These are phyloP conservation scores for Luffa acutangula DNA, from an alignment of 306 rosid species.

Conservation along the genomic window DNA sequence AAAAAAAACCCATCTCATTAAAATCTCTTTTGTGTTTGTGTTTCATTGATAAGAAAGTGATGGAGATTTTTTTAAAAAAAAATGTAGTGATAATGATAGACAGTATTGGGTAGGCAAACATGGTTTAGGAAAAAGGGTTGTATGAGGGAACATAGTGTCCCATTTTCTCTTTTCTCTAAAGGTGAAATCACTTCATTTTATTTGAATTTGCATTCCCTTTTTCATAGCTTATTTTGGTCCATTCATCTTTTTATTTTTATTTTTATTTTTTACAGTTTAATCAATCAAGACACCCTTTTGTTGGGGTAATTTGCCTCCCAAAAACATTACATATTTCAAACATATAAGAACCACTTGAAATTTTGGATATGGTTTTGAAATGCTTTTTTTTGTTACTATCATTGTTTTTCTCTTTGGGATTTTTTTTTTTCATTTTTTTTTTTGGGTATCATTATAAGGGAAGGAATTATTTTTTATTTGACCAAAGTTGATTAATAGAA, in stretches of 20 bases:
- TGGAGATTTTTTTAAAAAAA: neutral
- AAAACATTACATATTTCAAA: conserved; percentile 1
- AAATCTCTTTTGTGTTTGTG: neutral
- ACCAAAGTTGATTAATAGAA: neutral
- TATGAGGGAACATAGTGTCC: conserved; percentile 56
- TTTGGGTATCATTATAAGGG: neutral
- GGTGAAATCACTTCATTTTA: conserved; percentile 14
- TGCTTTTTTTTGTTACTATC: neutral
- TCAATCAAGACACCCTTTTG: conserved; percentile 16
- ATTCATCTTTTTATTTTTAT: conserved; percentile 1
- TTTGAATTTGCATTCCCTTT: neutral
- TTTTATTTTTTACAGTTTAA: neutral
- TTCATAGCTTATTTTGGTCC: conserved; percentile 17
- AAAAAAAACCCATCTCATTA: neutral
- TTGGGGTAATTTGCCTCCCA: conserved; percentile 30
- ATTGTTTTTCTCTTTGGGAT: neutral
- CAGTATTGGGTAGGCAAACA: conserved; percentile 29
- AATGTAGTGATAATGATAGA: conserved; percentile 38
- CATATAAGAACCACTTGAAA: neutral
- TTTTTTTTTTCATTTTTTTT: neutral
- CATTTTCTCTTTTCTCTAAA: conserved; percentile 27
- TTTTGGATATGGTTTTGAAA: neutral
- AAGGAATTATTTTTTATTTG: neutral
- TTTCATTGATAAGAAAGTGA: neutral
- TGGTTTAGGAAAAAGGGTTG: conserved; percentile 20